Base-by-base conservation (phyloP, 768 basidiomycete genomes). In the Peribolospora kevripleyi region DNA sequence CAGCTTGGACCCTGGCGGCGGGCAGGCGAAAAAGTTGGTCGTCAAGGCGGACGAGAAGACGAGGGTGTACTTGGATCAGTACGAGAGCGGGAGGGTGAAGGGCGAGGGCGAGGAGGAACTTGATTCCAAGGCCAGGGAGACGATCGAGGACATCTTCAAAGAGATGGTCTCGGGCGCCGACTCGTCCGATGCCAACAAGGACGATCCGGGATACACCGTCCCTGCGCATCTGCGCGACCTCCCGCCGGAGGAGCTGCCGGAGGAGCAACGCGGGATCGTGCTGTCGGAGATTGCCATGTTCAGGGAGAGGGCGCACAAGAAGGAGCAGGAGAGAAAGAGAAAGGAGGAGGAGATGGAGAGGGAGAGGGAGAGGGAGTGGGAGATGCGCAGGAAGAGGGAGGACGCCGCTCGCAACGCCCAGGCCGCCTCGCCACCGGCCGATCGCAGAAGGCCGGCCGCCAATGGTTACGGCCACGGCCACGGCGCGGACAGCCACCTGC, bases 31-130 rank as follows among this genome's bases (percentile, higher is more conserved):
- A 10, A 1, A 40, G 39, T 48, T 50, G 47, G 64, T 86, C 82
- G 79, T 95, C 58, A 95, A 91, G 70, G 87, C 85, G 55, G 93
- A 98, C 66, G 87, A 93, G 69, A 93, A 93, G 70, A 93, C 87
- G 0, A 79, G 79, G 52, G 73, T 76, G 7, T 84, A 90, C 62
- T 68, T 97, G 57, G 87, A 95, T 60, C 81, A 82, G 42, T 93
- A 85, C 66, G 74, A 78, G 52, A 72, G 79, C 13, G 78, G 81
- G 62, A 76, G 82, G 59, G 83, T 84, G 73, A 68, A 75, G 55
- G 84, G 80, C 6, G 83, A 85, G 65, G 90, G 57, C 46, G 57
- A 59, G 48, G 54, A 60, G 7, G n/a, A 56, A 54, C 58, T 60
- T 41, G 54, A 61, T 6, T 49, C 61, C 46, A 58, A 64, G 55